Base-by-base conservation (phyloP, 305 asterid genomes). In the Fraxinus nigra region DNA sequence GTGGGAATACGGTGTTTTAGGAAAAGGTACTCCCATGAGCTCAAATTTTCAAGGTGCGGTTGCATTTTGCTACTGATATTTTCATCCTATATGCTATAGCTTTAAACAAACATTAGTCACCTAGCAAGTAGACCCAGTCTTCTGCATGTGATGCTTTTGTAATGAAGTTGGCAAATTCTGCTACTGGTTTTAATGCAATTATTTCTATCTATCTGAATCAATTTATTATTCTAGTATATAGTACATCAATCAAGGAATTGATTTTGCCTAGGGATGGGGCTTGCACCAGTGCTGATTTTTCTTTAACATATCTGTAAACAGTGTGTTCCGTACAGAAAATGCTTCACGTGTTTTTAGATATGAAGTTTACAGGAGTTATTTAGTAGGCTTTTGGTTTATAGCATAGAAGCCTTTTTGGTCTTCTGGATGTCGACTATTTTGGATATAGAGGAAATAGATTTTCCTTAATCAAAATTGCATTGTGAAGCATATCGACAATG, bases 1-100 rank as follows among this genome's bases (percentile, higher is more conserved):
- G 22, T 26, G 24, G 61, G 51, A 80, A 77, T 35, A 76, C 40
- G 1, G 7, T 70, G 22, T 70, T 33, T 24, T 54, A 9, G 54
- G 72, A 46, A 70, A 70, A 43, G 72, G 30, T 28, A 35, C 46
- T 46, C 63, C 65, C 16, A 72, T 82, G 77, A 32, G 76, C 35
- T 37, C 76, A 72, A 30, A 70, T 7, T 70, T 69, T 78, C 24
- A 38, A 37, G 84, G 82, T 38, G n/a, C 73, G 79, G 24, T 65
- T 80, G 76, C 16, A 34, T 30, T 43, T 32, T 69, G 72, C 72
- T 3, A 69, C 75, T 61, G 10, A 48, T 26, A 69, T 18, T 79
- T 24, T 28, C 28, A 48, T 26, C 77, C 51, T 72, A 2, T 74
- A 37, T 26, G 13, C 73, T 32, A 18, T 24, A 37, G 18, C 18